Evolutionary conservation across 768 basidiomycete genomes (phyloP), one percentile per base, ranked within the genome.

Genomic region (Calocybe gangraenosa): DNA sequence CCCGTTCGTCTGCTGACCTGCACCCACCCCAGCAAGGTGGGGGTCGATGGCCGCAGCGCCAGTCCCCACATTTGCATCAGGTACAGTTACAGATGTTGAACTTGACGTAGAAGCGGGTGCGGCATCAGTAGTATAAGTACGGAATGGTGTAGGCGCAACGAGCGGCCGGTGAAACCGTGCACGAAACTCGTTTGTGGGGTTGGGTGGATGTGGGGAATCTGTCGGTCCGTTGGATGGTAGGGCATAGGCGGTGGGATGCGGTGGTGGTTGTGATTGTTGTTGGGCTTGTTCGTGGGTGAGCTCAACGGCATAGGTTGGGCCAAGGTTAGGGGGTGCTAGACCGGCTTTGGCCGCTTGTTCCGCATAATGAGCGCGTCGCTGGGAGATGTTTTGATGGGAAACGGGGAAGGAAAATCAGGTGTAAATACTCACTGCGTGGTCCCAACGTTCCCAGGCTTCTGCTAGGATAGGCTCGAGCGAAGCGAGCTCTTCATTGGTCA

Each of bases 401-500:
- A 40, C 38, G 42, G 28, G 19, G 45, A 35, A 44, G 23, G 47
- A 37, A 40, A 8, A 41, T 28, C n/a, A 14, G 50, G 45, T 7
- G 28, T 40, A 46, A 33, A 46, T 47, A 61, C 77, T 46, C 58
- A 89, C 87, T 62, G 84, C 82, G 53, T 81, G 79, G 55, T 91
- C 83, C 89, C 89, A 92, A 32, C 85, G 82, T 47, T 92, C 89
- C 76, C 87, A 92, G 14, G 87, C 87, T 36, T 85, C 82, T 4
- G 89, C 87, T 37, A 92, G 83, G 54, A 88, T 70, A 20, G 87
- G 84, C 58, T 91, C 85, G 40, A 92, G 66, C 8, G 84, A 80
- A 2, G 80, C 81, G 14, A 92, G 73, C 56, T 92, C 89, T 42
- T 90, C 87, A 63, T 79, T 80, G 21, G 84, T 79, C 78, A 91